A percentile compares a stretch with the other conserved stretches of the same genome.
phyloP scores from a whole-genome alignment of 768 basidiomycete species.

The Sarcodon aspratus region DNA sequence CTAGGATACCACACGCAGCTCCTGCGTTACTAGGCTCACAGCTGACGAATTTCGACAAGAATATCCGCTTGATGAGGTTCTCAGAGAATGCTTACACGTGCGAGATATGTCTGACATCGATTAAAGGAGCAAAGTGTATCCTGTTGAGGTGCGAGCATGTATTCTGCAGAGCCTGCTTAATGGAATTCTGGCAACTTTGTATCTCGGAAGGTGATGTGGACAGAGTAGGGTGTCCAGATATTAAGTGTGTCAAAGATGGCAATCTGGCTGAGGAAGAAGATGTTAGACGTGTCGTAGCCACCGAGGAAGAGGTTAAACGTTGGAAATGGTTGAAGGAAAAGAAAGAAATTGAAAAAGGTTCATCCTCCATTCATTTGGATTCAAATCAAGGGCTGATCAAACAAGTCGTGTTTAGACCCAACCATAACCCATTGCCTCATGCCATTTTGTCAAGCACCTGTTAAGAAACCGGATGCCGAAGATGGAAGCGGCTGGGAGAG shows the following conservation, averaged over 20 bases:
- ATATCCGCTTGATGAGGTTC: constrained; percentile 40
- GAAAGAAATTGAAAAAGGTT: constrained; percentile 61
- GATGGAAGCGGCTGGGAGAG: constrained; percentile 62
- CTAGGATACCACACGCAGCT: constrained; percentile 44
- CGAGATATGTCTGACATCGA: constrained; percentile 60
- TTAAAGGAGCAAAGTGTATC: constrained; percentile 70
- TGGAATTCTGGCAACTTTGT: constrained; percentile 73
- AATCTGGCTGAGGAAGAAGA: constrained; percentile 60
- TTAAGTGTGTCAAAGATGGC: constrained; percentile 58
- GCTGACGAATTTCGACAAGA: constrained; percentile 37
- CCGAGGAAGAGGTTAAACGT: constrained; percentile 49
- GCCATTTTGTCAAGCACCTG: constrained; percentile 69
- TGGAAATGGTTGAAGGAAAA: constrained; percentile 77
- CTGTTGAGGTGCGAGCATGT: constrained; percentile 64
- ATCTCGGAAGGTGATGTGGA: constrained; percentile 71
- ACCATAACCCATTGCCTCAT: constrained; percentile 75
- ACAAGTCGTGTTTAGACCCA: constrained; percentile 41
- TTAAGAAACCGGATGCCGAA: constrained; percentile 43
- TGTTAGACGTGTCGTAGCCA: constrained; percentile 51
- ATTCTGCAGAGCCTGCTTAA: constrained; percentile 74
- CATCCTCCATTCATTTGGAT: constrained; percentile 3
- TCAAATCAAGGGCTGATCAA: background rate
- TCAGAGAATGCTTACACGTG: constrained; percentile 57
- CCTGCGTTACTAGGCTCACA: constrained; percentile 39
- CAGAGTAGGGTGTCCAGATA: constrained; percentile 73